Conservation (phyloP, 345 rosid species). For the Hibiscus mutabilis region DNA sequence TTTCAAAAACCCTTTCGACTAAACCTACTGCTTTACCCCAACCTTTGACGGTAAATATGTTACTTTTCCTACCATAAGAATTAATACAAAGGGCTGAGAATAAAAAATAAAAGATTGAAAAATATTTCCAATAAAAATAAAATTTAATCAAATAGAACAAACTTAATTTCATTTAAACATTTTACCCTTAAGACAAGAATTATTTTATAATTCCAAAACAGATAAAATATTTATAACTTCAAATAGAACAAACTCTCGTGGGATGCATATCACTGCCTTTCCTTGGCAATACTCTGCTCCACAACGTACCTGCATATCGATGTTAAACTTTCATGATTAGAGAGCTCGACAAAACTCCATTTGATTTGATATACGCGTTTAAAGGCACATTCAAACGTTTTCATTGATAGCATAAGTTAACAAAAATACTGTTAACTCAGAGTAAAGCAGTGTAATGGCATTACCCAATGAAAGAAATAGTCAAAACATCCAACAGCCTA, state of each 20-base stretch:
- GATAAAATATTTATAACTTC: no score
- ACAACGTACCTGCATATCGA: constrained; percentile 3
- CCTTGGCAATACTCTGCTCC: constrained; percentile 4
- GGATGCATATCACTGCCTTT: constrained; percentile 1
- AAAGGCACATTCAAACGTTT: not conserved
- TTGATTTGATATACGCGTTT: not conserved
- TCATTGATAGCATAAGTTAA: not conserved
- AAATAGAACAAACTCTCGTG: no score
- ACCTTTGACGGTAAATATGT: not conserved
- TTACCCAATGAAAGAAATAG: not conserved
- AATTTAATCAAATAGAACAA: no score
- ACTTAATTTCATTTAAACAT: no score
- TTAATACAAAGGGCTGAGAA: no score
- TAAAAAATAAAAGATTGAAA: no score
- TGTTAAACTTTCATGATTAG: constrained; percentile 3
- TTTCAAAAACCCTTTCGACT: no score
- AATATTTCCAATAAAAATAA: no score
- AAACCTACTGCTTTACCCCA: no score
- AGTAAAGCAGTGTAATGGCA: not conserved
- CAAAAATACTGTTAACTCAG: not conserved
- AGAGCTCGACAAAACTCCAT: not conserved
- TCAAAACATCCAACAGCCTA: not conserved
- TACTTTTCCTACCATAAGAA: not conserved
- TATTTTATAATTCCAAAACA: no score
- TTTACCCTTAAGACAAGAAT: no score